Evolutionary conservation across 495 filamentous ascomycete species (phyloP).

Genomic region (Polyplosphaeria fusca): DNA sequence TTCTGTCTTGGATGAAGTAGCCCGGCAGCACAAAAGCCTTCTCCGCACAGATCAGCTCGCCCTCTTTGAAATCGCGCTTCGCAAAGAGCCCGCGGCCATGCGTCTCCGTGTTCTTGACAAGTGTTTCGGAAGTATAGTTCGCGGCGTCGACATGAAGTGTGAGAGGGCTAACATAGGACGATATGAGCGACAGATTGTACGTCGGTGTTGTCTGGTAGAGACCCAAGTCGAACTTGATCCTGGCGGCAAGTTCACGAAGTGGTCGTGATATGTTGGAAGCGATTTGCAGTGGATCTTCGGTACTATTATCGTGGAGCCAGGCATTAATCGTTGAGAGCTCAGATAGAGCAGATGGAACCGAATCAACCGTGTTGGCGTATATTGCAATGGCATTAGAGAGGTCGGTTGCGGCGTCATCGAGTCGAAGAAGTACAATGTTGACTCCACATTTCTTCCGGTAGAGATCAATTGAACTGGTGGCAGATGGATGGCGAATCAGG

Average conservation of each 20-base stretch:
- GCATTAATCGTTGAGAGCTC: not conserved
- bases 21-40: slow-evolving; percentile 49
- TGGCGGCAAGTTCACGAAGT: slow-evolving; percentile 11
- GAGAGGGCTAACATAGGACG: slow-evolving; percentile 27
- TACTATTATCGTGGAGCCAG: slow-evolving; percentile 19
- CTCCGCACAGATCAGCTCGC: slow-evolving; percentile 55
- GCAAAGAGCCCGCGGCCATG: slow-evolving; percentile 51
- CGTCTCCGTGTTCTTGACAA: slow-evolving; percentile 29
- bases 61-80: slow-evolving; percentile 48
- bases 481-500: not conserved
- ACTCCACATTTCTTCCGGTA: slow-evolving; percentile 26
- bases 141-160: slow-evolving; percentile 30
- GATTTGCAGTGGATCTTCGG: slow-evolving; percentile 8
- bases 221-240: slow-evolving; percentile 29
- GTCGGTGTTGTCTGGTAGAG: slow-evolving; percentile 6
- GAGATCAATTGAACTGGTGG: slow-evolving; percentile 2
- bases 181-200: slow-evolving; percentile 21
- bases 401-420: slow-evolving; percentile 20
- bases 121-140: slow-evolving; percentile 14
- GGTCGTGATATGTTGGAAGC: slow-evolving; percentile 1
- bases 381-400: slow-evolving; percentile 12
- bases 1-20: slow-evolving; percentile 33
- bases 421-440: slow-evolving; percentile 27
- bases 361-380: not conserved
- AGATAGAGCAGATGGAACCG: not conserved